Conservation (phyloP, 1,284 basidiomycete genomes). For the Calocybe gambosa region DNA sequence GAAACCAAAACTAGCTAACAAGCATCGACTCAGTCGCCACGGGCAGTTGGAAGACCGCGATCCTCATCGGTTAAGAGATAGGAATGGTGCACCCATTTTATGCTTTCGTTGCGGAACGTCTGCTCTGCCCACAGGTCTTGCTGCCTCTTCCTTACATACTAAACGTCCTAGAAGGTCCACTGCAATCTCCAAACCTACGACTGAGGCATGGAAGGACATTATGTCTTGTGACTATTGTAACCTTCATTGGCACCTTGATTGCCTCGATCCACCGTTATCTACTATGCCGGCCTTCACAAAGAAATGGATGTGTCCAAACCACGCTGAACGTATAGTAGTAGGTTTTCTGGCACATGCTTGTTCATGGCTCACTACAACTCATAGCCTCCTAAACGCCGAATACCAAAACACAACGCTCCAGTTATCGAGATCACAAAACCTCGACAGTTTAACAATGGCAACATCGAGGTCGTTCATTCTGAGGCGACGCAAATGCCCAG, state of each 20-base stretch:
- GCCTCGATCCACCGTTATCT: slow-evolving; percentile 85
- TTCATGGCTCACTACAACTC: slow-evolving; percentile 9
- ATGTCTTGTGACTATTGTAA: slow-evolving; percentile 95
- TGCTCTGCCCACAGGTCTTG: slow-evolving; percentile 52
- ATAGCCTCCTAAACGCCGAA: slow-evolving; percentile 70
- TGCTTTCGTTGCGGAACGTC: slow-evolving; percentile 89
- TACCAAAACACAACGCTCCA: slow-evolving; percentile 63
- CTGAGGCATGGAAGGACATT: slow-evolving; percentile 64
- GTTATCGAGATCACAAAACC: slow-evolving; percentile 67
- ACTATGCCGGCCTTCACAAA: slow-evolving; percentile 81
- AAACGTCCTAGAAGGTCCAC: slow-evolving; percentile 50
- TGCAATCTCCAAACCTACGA: slow-evolving; percentile 27
- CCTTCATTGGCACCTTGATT: slow-evolving; percentile 97
- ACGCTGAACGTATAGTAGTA: slow-evolving; percentile 77
- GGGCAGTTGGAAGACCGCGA: slow-evolving; percentile 91
- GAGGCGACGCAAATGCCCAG: slow-evolving; percentile 39
- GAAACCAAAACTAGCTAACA: slow-evolving; percentile 15
- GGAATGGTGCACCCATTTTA: slow-evolving; percentile 73
- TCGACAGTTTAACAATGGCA: slow-evolving; percentile 83
- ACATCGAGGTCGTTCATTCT: slow-evolving; percentile 80
- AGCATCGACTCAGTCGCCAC: slow-evolving; percentile 58
- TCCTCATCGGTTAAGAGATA: slow-evolving; percentile 81
- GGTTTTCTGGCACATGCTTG: slow-evolving; percentile 21
- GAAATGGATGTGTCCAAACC: slow-evolving; percentile 99
- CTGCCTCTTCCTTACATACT: slow-evolving; percentile 43